Evolutionary conservation across 2,329 filamentous ascomycete species (phyloP).

Genomic region (Colletotrichum sp.): DNA sequence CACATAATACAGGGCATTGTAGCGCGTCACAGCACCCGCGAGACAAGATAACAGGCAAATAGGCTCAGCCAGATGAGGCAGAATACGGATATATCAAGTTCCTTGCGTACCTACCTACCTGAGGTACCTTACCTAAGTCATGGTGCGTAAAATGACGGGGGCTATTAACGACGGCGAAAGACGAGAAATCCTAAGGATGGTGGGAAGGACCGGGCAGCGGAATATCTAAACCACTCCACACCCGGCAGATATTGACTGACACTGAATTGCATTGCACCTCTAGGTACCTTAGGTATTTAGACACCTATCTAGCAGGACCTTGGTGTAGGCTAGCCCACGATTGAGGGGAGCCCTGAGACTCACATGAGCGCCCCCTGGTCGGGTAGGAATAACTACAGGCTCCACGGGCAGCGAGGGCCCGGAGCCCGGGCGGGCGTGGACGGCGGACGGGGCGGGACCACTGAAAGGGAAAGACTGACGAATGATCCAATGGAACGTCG

Average conservation of each 20-base stretch:
- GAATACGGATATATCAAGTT: background rate
- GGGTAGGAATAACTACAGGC: background rate
- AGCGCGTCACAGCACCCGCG: background rate
- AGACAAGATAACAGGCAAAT: background rate
- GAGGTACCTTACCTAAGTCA: too few relatives aligned
- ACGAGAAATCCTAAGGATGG: too few relatives aligned
- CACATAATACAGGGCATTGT: background rate
- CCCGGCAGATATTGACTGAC: too few relatives aligned
- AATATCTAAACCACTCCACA: background rate
- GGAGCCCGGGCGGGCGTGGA: background rate
- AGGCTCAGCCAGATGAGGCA: background rate
- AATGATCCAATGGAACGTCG: background rate
- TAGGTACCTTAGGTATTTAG: too few relatives aligned
- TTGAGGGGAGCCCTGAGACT: background rate
- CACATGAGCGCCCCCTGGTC: background rate
- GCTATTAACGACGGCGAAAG: too few relatives aligned
- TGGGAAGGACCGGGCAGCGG: background rate
- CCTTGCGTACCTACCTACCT: background rate
- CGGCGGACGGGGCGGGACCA: background rate
- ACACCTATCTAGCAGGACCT: background rate
- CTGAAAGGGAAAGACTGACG: background rate
- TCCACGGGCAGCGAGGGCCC: background rate
- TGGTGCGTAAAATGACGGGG: too few relatives aligned
- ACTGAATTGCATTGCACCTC: too few relatives aligned
- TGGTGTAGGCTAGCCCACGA: background rate